Percentiles rank a stretch among this genome's conserved stretches.
Evolutionary conservation across 331 rosid genomes (phyloP).

Genomic region (Rosa hybrid): DNA sequence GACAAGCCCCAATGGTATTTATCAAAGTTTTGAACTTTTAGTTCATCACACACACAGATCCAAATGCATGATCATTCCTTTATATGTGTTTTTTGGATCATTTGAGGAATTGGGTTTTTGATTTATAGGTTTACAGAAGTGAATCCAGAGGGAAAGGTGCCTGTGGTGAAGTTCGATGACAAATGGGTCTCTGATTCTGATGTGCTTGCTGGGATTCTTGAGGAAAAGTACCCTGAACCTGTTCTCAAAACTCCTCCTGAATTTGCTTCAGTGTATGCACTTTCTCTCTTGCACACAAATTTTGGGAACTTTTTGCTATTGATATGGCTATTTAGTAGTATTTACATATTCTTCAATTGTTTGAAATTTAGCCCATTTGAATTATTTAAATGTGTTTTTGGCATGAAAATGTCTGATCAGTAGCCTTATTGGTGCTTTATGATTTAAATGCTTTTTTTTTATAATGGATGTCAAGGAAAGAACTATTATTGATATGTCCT

Average conservation of each 20-base stretch:
- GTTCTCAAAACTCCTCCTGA: constrained; percentile 60
- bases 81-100: neutral
- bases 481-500: neutral
- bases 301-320: neutral
- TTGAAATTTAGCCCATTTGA: neutral
- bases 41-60: neutral
- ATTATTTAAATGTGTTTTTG: too few relatives aligned
- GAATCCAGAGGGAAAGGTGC: constrained; percentile 88
- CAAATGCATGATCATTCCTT: neutral
- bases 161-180: constrained; percentile 62
- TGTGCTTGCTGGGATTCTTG: constrained; percentile 65
- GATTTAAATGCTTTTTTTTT: too few relatives aligned
- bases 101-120: constrained; percentile 24
- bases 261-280: constrained; percentile 67
- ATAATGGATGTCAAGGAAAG: too few relatives aligned
- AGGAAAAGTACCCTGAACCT: constrained; percentile 73
- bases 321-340: neutral
- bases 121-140: constrained; percentile 63
- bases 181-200: constrained; percentile 94
- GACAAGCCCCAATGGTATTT: constrained; percentile 75
- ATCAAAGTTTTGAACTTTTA: neutral
- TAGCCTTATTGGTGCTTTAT: too few relatives aligned
- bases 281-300: neutral
- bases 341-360: neutral
- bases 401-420: too few relatives aligned